Conservation (phyloP, 2,329 filamentous ascomycete species). For the Botrytis aclada region DNA sequence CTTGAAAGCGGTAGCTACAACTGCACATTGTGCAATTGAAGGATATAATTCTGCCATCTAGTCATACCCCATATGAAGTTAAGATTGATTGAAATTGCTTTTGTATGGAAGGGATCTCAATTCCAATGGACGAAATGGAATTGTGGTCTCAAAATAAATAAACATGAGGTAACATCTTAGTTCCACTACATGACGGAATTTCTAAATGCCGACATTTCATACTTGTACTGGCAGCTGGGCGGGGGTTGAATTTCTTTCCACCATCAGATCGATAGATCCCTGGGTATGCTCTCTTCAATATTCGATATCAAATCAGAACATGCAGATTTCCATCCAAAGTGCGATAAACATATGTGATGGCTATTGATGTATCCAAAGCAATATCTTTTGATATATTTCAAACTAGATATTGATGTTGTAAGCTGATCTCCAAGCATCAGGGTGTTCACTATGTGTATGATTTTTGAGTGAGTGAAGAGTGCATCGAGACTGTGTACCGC, state of each 20-base stretch:
- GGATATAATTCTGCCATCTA: constrained; percentile 79
- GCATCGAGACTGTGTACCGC: too few species aligned
- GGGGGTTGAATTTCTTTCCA: too few species aligned
- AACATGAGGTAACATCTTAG: not conserved
- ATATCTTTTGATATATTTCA: too few species aligned
- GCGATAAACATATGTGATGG: rapidly evolving
- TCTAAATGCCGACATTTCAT: constrained; percentile 8
- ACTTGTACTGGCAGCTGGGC: not conserved
- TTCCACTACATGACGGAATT: constrained; percentile 13
- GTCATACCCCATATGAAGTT: constrained; percentile 27
- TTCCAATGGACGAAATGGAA: not conserved
- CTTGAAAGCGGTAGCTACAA: constrained; percentile 86
- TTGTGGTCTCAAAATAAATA: constrained; percentile 3
- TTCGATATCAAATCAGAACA: not conserved
- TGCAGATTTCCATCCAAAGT: not conserved
- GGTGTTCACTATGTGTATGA: not conserved
- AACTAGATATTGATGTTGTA: not conserved
- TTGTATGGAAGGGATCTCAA: not conserved
- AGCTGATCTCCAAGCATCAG: not conserved
- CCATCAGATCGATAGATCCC: too few species aligned
- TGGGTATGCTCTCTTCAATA: not conserved
- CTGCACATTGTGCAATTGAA: constrained; percentile 81
- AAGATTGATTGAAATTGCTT: too few species aligned
- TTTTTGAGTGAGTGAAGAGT: not conserved
- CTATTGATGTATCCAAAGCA: not conserved